A percentile compares a stretch with the other conserved stretches of the same genome.
phyloP scores from a whole-genome alignment of 257 asterid species.

The Scutellaria minor region DNA sequence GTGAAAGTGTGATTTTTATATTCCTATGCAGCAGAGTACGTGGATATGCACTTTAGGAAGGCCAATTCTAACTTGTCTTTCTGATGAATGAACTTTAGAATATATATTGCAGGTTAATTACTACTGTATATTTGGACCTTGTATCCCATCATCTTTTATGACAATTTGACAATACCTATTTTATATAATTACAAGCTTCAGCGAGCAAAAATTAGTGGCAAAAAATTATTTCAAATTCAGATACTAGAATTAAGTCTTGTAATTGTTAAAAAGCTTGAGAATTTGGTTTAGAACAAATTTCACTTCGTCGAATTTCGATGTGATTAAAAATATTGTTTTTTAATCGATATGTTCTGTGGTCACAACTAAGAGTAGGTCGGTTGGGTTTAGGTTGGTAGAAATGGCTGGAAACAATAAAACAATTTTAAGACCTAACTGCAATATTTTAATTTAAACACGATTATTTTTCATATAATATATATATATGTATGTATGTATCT shows the following conservation, averaged over 20 bases:
- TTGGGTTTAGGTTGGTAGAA: no score
- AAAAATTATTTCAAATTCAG: not conserved
- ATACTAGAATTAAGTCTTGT: not conserved
- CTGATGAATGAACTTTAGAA: not conserved
- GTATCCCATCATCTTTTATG: constrained; percentile 10
- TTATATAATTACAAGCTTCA: not conserved
- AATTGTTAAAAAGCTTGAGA: not conserved
- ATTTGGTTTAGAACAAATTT: no score
- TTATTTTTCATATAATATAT: no score
- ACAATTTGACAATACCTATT: not conserved
- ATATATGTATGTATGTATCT: no score
- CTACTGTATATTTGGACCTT: constrained; percentile 36
- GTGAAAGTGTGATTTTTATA: not conserved
- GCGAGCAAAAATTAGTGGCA: not conserved
- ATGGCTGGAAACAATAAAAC: no score
- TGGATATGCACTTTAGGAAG: constrained; percentile 33
- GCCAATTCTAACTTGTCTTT: constrained; percentile 20
- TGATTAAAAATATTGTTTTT: no score
- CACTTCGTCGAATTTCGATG: no score
- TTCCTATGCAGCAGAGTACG: constrained; percentile 13
- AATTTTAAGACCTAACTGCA: no score
- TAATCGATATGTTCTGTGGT: no score
- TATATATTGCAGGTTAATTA: constrained; percentile 21
- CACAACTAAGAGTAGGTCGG: no score
- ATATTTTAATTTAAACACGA: no score